Conservation (phyloP, 768 basidiomycete species). For the Boletus coccyginus region DNA sequence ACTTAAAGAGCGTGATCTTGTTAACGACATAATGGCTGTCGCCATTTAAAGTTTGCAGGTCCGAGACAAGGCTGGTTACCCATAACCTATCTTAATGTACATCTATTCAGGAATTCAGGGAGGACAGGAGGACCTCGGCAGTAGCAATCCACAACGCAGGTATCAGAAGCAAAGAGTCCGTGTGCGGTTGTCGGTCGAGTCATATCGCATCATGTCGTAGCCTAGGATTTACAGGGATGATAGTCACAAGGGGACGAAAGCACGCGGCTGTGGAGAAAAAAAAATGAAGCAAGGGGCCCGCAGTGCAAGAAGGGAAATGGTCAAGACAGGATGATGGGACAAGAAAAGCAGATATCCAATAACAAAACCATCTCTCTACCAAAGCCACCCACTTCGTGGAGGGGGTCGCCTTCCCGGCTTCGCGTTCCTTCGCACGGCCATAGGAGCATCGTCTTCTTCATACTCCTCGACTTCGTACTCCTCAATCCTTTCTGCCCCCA, state of each 20-base stretch:
- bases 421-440: constrained; percentile 40
- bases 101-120: constrained; percentile 4
- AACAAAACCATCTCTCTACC: constrained; percentile 37
- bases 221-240: constrained; percentile 16
- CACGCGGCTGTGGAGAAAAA: constrained; percentile 2
- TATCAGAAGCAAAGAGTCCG: constrained; percentile 15
- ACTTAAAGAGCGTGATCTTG: background rate
- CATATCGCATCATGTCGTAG: constrained; percentile 25
- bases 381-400: constrained; percentile 54
- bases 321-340: constrained; percentile 15
- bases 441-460: constrained; percentile 41
- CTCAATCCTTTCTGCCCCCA: constrained; percentile 37
- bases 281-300: constrained; percentile 20
- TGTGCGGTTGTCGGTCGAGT: constrained; percentile 20
- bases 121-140: background rate
- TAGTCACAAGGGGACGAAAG: constrained; percentile 7
- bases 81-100: constrained; percentile 6
- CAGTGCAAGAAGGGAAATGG: constrained; percentile 22
- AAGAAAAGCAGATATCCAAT: constrained; percentile 37
- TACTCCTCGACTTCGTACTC: constrained; percentile 40
- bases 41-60: background rate
- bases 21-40: background rate
- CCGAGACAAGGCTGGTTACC: background rate
- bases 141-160: constrained; percentile 9
- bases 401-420: constrained; percentile 48